Evolutionary conservation across 2,329 filamentous ascomycete species (phyloP).

Genomic region (Metarhizium brunneum): DNA sequence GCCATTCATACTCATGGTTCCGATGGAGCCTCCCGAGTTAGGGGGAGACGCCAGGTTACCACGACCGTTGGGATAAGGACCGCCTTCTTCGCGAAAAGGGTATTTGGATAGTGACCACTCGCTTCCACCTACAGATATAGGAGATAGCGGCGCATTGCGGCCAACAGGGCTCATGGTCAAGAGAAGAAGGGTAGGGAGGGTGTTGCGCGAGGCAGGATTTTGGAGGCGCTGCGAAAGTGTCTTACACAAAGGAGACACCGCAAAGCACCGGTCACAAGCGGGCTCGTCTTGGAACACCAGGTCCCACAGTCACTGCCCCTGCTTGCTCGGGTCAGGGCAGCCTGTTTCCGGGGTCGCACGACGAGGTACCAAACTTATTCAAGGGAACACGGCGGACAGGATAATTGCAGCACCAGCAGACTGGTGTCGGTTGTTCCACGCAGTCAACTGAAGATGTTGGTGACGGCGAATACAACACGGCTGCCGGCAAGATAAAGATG

Average conservation of each 20-base stretch:
- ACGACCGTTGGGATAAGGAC: slow-evolving; percentile 43
- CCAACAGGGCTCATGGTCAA: slow-evolving; percentile 52
- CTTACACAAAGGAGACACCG: slow-evolving; percentile 12
- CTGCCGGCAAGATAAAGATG: background rate
- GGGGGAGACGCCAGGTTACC: slow-evolving; percentile 60
- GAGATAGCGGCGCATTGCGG: slow-evolving; percentile 69
- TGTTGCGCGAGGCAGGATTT: slow-evolving; percentile 12
- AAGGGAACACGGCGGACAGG: background rate
- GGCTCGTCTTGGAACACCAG: slow-evolving; percentile 1
- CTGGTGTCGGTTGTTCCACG: background rate
- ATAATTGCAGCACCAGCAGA: background rate
- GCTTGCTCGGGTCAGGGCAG: slow-evolving; percentile 3
- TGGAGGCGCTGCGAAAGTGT: slow-evolving; percentile 8
- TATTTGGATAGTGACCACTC: slow-evolving; percentile 73
- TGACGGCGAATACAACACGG: background rate
- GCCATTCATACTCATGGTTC: slow-evolving; percentile 49
- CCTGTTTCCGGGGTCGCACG: background rate
- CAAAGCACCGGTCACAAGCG: slow-evolving; percentile 1
- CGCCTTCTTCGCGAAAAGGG: slow-evolving; percentile 41
- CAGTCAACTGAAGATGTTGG: background rate
- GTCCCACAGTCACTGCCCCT: slow-evolving; percentile 5
- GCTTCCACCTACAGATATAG: slow-evolving; percentile 73
- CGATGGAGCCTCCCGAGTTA: slow-evolving; percentile 53
- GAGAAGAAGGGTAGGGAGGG: slow-evolving; percentile 12
- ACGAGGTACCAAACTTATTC: background rate